Evolutionary conservation across 768 basidiomycete species (phyloP).

Genomic region (Agaricus subrufescens): DNA sequence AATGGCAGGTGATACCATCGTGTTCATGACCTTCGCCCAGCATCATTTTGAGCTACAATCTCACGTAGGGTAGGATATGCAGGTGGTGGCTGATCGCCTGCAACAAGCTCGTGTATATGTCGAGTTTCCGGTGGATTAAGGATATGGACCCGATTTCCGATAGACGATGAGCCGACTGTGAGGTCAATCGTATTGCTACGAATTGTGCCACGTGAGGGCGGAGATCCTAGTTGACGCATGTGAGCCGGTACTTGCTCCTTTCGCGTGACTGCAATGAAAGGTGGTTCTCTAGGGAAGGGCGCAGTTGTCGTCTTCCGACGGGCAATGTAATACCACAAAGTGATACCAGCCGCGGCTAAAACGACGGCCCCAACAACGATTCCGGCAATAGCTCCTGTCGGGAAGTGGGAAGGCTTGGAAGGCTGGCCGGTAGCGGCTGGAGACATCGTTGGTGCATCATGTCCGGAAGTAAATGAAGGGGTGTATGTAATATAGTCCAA

Average conservation of each 20-base stretch:
- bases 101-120: constrained; percentile 6
- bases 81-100: neutral
- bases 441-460: neutral
- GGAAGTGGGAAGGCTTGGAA: constrained; percentile 1
- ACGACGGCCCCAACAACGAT: constrained; percentile 9
- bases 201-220: neutral
- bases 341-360: constrained; percentile 1
- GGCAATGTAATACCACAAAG: constrained; percentile 3
- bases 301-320: neutral
- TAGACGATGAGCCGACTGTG: neutral
- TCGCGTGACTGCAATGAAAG: neutral
- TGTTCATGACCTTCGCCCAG: too few species aligned
- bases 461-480: constrained; percentile 18
- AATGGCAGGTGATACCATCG: too few species aligned
- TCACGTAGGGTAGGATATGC: neutral
- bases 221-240: constrained; percentile 3
- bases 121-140: neutral
- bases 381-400: constrained; percentile 14
- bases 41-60: too few species aligned
- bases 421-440: neutral
- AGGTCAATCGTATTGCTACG: neutral
- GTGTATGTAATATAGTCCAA: constrained; percentile 24
- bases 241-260: constrained; percentile 5
- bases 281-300: neutral
- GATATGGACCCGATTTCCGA: neutral